Conservation (phyloP, 257 asterid species). For the Solanum habrochaites region DNA sequence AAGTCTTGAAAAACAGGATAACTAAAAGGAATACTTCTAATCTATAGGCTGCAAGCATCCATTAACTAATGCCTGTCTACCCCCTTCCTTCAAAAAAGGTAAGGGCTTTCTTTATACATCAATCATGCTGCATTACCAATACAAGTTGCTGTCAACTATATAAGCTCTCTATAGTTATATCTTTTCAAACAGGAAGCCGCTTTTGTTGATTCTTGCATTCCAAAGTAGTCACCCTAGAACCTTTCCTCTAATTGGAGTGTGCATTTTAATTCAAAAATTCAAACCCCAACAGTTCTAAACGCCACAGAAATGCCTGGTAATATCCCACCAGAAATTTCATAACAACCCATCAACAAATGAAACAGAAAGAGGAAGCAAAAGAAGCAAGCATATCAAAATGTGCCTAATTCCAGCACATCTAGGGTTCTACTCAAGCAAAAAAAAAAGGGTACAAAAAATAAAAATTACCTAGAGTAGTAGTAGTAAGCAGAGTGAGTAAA, state of each 20-base stretch:
- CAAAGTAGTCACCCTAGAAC: not conserved
- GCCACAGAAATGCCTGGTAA: not conserved
- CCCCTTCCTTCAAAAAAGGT: not conserved
- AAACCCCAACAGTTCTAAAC: not conserved
- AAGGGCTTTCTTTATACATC: not conserved
- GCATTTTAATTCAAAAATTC: not conserved
- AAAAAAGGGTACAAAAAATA: not conserved
- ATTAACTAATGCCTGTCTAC: not conserved
- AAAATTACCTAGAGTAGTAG: constrained; percentile 38
- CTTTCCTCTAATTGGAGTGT: not conserved
- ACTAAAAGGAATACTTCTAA: not conserved
- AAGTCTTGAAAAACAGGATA: not conserved
- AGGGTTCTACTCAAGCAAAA: not conserved
- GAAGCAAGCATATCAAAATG: not conserved
- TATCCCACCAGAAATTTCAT: not conserved
- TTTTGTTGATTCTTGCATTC: not conserved
- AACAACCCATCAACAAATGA: not conserved
- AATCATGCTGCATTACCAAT: not conserved
- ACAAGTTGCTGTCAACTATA: not conserved
- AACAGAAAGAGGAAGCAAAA: not conserved
- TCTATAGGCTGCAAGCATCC: not conserved
- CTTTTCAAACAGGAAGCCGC: not conserved
- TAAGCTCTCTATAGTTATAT: not conserved
- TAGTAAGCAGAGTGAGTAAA: constrained; percentile 45
- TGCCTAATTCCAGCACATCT: not conserved